phyloP scores from a whole-genome alignment of 768 basidiomycete genomes.

The Mycena kentingensis region DNA sequence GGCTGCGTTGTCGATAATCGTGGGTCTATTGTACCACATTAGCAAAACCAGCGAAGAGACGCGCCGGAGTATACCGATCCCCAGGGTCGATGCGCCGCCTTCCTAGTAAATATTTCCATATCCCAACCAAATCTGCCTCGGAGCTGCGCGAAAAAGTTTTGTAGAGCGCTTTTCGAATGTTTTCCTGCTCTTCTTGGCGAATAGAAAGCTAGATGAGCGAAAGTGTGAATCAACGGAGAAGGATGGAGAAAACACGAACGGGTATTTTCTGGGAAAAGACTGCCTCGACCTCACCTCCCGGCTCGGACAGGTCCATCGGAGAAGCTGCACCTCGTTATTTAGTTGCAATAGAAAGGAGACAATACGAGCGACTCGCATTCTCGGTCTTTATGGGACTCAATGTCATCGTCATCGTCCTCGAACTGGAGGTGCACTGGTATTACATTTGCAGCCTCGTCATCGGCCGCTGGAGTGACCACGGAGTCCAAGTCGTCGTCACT shows the following conservation, averaged over 20 bases:
- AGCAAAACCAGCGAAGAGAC: not conserved
- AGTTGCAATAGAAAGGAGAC: not conserved
- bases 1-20: conserved; percentile 10
- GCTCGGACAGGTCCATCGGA: conserved; percentile 17
- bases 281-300: conserved; percentile 12
- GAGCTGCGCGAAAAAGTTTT: conserved; percentile 17
- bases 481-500: not conserved
- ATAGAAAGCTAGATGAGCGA: not conserved
- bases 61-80: not conserved
- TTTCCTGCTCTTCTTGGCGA: conserved; percentile 1
- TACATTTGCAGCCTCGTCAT: not conserved
- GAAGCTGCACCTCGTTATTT: conserved; percentile 8
- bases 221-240: not conserved
- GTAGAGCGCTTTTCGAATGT: conserved; percentile 18
- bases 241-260: not conserved
- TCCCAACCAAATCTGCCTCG: conserved; percentile 1
- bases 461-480: not conserved
- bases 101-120: conserved; percentile 7
- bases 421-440: not conserved
- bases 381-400: not conserved
- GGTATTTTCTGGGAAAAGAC: conserved; percentile 20
- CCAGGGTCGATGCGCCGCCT: not conserved
- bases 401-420: not conserved
- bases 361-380: not conserved
- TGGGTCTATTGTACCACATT: not conserved